Evolutionary conservation across 257 asterid species (phyloP), one percentile per base, ranked within the genome.

Genomic region (Ligustrum vulgare): DNA sequence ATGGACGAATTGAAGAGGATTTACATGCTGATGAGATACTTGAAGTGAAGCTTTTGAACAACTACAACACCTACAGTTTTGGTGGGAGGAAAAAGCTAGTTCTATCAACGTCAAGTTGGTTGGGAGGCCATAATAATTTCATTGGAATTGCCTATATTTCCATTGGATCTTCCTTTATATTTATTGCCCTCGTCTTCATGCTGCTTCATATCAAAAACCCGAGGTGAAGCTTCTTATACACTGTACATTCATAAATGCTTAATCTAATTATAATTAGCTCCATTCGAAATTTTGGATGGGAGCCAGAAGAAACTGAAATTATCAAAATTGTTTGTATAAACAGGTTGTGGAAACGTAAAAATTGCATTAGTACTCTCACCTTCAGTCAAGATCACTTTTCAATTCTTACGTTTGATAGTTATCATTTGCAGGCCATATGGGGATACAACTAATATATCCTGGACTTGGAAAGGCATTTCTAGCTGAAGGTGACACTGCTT

Each of bases 51-150:
- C 84, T 91, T 71, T 60, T 79, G 81, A 91, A 91, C 87, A 91
- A 88, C 80, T 91, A 89, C 89, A 89, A 91, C 80, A 87, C 96
- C 54, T 91, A 87, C 85, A 86, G 92, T 86, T 91, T 91, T 82
- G 82, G 88, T 36, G 96, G 96, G 72, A 82, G 84, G 86, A 89
- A 91, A 76, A 91, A 83, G 76, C 85, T 89, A 71, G 96, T 91
- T 75, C 87, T 91, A 70, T 82, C 96, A 37, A 91, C 96, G 65
- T 78, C 91, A 36, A 80, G 82, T 72, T 91, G 96, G 96, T 32
- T 87, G 74, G 96, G 96, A 62, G 96, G 96, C 77, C 86, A 77
- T 67, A 89, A 91, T 80, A 82, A 87, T 83, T 89, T 89, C 78
- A 85, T 89, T 51, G 92, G 92, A 45, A 66, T 89, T 82, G 88